A percentile compares a stretch with the other conserved stretches of the same genome.
These are phyloP conservation scores for Asterella californica DNA, from an alignment of 225 moss, liverwort and hornwort genomes.

Conservation along the genomic window DNA sequence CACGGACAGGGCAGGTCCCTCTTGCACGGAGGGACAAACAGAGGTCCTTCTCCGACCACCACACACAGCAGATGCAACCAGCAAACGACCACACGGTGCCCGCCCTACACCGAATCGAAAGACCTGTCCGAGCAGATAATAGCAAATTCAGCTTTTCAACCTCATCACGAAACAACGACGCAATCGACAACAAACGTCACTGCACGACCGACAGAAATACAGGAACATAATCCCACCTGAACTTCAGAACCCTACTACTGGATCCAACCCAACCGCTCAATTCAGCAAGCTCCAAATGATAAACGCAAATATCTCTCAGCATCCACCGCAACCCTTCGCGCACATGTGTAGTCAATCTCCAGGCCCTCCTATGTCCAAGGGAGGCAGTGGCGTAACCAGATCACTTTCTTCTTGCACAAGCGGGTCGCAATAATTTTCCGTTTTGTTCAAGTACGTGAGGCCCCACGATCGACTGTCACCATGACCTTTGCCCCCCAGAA, in stretches of 20 bases:
- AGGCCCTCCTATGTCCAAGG: not conserved
- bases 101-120: not conserved
- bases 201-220: not conserved
- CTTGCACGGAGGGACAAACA: not conserved
- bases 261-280: not conserved
- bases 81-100: not conserved
- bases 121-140: not conserved
- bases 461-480: constrained; percentile 1
- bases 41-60: not conserved
- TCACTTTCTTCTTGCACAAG: not conserved
- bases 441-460: not conserved
- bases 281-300: not conserved
- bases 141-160: not conserved
- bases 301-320: not conserved
- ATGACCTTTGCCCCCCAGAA: not conserved
- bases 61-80: not conserved
- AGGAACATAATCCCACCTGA: not conserved
- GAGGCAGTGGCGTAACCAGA: not conserved
- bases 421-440: not conserved
- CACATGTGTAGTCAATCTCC: not conserved
- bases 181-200: not conserved
- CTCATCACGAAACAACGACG: not conserved
- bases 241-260: not conserved
- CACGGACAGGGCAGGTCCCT: not conserved
- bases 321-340: not conserved